These are phyloP conservation scores for Exophiala calicioides DNA, from an alignment of 2,329 filamentous ascomycete species.

Conservation along the genomic window DNA sequence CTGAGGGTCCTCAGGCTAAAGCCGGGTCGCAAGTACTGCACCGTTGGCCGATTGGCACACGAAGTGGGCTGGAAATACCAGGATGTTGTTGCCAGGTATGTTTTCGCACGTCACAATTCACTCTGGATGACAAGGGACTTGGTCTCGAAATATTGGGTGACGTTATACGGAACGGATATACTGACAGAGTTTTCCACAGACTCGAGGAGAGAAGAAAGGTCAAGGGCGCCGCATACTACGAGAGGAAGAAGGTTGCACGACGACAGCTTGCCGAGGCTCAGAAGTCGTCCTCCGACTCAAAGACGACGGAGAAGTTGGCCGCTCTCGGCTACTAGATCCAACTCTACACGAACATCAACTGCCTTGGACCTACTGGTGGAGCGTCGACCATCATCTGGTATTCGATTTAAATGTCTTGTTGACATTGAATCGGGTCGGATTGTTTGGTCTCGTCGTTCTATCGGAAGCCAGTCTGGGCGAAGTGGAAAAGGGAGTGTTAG, in stretches of 20 bases:
- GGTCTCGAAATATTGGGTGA: background rate
- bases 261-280: conserved; percentile 89
- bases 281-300: conserved; percentile 84
- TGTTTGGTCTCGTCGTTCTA: too few relatives aligned
- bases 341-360: conserved; percentile 33
- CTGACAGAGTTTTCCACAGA: conserved; percentile 55
- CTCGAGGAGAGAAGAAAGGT: conserved; percentile 99
- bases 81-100: conserved; percentile 96
- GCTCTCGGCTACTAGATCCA: conserved; percentile 79
- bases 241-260: conserved; percentile 96
- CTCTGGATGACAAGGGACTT: background rate
- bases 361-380: too few relatives aligned
- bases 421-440: too few relatives aligned
- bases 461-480: too few relatives aligned
- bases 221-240: conserved; percentile 98
- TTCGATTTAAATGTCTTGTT: conserved; percentile 2
- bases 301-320: conserved; percentile 86
- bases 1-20: conserved; percentile 94
- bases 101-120: conserved; percentile 35
- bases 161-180: conserved; percentile 1
- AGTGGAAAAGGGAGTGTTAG: too few relatives aligned
- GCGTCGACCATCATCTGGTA: conserved; percentile 6
- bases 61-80: conserved; percentile 99
- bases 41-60: conserved; percentile 93
- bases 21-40: conserved; percentile 99